Evolutionary conservation across 768 basidiomycete species (phyloP), one percentile per base, ranked within the genome.

Genomic region (Tephrocybe sp.): DNA sequence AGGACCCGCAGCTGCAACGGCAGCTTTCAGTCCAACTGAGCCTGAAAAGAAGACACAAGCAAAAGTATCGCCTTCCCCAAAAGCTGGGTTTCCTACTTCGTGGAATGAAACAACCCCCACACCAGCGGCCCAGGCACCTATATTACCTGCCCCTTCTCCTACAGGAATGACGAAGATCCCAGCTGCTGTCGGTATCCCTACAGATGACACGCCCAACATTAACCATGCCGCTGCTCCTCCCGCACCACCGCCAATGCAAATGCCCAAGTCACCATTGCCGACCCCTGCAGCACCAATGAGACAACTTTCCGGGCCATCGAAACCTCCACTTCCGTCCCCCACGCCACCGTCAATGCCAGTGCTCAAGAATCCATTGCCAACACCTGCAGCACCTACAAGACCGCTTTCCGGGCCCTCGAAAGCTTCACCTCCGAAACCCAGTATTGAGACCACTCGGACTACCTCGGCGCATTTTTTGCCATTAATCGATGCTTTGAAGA

Each of bases 401-500:
- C 19, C 38, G 3, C 21, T 30, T 2, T 27, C 49, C 22, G 47
- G 24, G 25, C 13, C 41, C 12, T 18, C 47, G 16, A 3, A 4
- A 23, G 25, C 39, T 21, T 29, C 27, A 11, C 47, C 16, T 19
- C 13, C 19, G 33, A n/a, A n/a, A n/a, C n/a, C n/a, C n/a, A n/a
- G n/a, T n/a, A n/a, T n/a, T n/a, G n/a, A n/a, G n/a, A n/a, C 27
- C 29, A 12, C 34, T 25, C 25, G 21, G 18, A 38, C 49, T 39
- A 39, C 40, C 4, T 31, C 56, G 5, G 25, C 41, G 3, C 49
- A 53, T 23, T 57, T 57, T 40, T 15, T 30, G 22, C 41, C 43
- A 13, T 39, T 57, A 30, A 50, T 57, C 22, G 0, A 11, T 21
- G 38, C 42, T 8, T 43, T 57, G 12, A 40, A 53, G 40, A 49